Conservation (phyloP, 805 yeast species). For the Zygotorulaspora florentina region DNA sequence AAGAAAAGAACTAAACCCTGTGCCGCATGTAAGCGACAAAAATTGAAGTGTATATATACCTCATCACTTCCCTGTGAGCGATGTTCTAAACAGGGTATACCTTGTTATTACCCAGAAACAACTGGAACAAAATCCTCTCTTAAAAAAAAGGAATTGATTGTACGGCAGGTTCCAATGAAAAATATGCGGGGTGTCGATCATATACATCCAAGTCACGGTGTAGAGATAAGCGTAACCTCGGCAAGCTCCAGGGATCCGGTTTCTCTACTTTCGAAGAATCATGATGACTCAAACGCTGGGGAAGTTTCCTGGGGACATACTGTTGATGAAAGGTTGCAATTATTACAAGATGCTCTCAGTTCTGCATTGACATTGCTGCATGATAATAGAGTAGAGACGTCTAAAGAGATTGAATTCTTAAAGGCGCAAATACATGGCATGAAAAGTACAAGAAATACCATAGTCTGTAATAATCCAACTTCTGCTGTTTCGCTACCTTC, state of each 20-base stretch:
- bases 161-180: not conserved
- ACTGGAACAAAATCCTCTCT: not conserved
- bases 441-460: not conserved
- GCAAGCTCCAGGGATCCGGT: no score
- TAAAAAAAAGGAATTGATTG: not conserved
- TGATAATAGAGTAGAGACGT: conserved; percentile 20
- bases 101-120: conserved; percentile 49
- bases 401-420: conserved; percentile 15
- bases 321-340: conserved; percentile 38
- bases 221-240: no score
- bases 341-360: conserved; percentile 39
- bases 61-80: conserved; percentile 52
- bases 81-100: conserved; percentile 48
- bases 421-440: conserved; percentile 12
- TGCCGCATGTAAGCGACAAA: conserved; percentile 55
- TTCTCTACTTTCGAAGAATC: not conserved
- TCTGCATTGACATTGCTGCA: conserved; percentile 37
- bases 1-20: conserved; percentile 51
- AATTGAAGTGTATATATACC: conserved; percentile 56
- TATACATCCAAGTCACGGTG: not conserved
- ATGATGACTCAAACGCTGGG: no score
- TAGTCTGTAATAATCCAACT: not conserved
- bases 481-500: conserved; percentile 7
- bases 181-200: not conserved
- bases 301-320: conserved; percentile 6